Evolutionary conservation across 345 rosid genomes (phyloP).

Genomic region (Boechera divaricarpa): DNA sequence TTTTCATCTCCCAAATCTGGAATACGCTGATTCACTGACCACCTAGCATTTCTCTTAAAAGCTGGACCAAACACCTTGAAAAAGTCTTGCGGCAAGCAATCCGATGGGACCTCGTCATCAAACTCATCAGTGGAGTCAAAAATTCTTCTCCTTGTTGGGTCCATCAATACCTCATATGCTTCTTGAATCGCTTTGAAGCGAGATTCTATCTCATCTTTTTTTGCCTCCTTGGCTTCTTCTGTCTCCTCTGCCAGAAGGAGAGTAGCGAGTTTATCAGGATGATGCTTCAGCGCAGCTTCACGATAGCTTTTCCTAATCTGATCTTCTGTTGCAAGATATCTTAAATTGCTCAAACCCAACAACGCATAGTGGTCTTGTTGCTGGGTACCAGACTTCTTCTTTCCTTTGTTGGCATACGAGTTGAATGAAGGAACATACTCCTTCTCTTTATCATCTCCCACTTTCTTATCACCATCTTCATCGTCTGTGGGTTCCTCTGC

Average conservation of each 20-base stretch:
- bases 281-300: conserved; percentile 92
- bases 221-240: conserved; percentile 89
- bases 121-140: conserved; percentile 97
- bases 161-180: conserved; percentile 90
- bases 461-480: conserved; percentile 58
- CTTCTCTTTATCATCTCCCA: conserved; percentile 64
- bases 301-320: conserved; percentile 92
- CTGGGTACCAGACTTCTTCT: conserved; percentile 72
- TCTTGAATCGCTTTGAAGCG: conserved; percentile 91
- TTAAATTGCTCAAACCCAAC: conserved; percentile 85
- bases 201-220: conserved; percentile 90
- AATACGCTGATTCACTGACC: conserved; percentile 85
- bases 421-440: conserved; percentile 68
- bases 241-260: conserved; percentile 87
- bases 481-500: conserved; percentile 57
- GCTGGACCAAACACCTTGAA: conserved; percentile 98
- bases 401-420: conserved; percentile 81
- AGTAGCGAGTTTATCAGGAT: conserved; percentile 92
- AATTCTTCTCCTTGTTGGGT: conserved; percentile 87
- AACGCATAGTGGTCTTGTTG: conserved; percentile 96
- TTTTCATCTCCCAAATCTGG: conserved; percentile 80
- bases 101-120: conserved; percentile 93
- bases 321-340: conserved; percentile 98
- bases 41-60: conserved; percentile 93
- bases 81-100: conserved; percentile 87